Conservation (phyloP, 805 yeast genomes). For the Myxozyma monticola region DNA sequence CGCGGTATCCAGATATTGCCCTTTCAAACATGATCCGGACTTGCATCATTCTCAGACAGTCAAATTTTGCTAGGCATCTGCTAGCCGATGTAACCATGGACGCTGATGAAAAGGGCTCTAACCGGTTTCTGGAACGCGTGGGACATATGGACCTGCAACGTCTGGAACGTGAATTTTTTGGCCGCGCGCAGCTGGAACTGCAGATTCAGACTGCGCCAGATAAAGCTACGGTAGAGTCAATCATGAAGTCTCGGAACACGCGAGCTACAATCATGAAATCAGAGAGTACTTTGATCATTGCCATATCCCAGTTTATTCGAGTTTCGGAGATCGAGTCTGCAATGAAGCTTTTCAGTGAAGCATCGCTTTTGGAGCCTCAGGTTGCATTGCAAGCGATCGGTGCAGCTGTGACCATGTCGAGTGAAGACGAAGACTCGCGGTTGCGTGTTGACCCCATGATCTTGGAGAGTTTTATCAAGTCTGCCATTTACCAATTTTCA, state of each 20-base stretch:
- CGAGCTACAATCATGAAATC: background rate
- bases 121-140: background rate
- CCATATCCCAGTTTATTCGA: conserved; percentile 2
- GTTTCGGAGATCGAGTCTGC: background rate
- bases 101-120: too few species aligned
- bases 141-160: background rate
- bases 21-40: conserved; percentile 11
- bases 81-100: conserved; percentile 6
- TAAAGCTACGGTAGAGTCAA: background rate
- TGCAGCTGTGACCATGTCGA: background rate
- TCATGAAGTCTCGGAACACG: background rate
- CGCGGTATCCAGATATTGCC: conserved; percentile 3
- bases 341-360: background rate
- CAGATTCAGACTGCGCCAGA: background rate
- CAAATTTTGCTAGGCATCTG: conserved; percentile 12
- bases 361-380: conserved; percentile 5
- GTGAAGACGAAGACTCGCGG: background rate
- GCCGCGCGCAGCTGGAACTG: conserved; percentile 12
- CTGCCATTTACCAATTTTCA: background rate
- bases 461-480: background rate
- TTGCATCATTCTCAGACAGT: conserved; percentile 7
- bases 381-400: background rate
- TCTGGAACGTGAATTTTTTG: conserved; percentile 5
- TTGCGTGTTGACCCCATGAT: background rate
- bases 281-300: conserved; percentile 7